Base-by-base conservation (phyloP, 2,329 filamentous ascomycete genomes). In the Ilyonectria mors-panacis region DNA sequence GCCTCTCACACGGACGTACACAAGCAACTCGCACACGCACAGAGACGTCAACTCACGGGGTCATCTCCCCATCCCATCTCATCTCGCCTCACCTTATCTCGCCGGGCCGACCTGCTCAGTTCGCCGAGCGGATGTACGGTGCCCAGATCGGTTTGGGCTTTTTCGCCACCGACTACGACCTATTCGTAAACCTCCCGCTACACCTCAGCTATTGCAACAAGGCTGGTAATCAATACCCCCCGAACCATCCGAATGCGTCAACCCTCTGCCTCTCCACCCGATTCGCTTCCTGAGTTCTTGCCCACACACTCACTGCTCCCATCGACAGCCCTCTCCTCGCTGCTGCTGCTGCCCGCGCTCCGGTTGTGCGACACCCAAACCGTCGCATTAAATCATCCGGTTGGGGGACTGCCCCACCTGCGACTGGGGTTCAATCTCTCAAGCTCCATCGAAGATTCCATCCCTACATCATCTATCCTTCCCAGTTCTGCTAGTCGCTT, bases 71-170 rank as follows among this genome's bases (percentile, higher is more conserved):
- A 21, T 42, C 5, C 17, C 53, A 44, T 59, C 54, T 62, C 64
- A 60, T 54, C 45, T 50, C 59, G 37, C 39, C 59, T 67, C 48
- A 63, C 59, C 64, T 66, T 63, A 67, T 56, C 59, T 67, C 54
- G 28, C 54, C 44, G 26, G 51, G 37, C 30, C 39, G 17, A 35
- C 15, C 28, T 26, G 6, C 50, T 19, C 15, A 30, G 13, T 17
- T 45, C 37, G 42, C 19, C 42, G 37, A 21, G 19, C 23, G 28
- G 56, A 26, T 28, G 42, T n/a, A 21, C 33, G 23, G 35, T 53
- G 23, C 58, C 35, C 23, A 28, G 42, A 60, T 45, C 51, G 42
- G 17, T 33, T 55, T 35, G 23, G 28, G 12, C 26, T 26, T 26
- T 26, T 53, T 48, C 53, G 30, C 53, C n/a, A 28, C 26, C 15